These are phyloP conservation scores for Pyrus bretschneideri DNA, from an alignment of 306 rosid species.

Conservation along the genomic window DNA sequence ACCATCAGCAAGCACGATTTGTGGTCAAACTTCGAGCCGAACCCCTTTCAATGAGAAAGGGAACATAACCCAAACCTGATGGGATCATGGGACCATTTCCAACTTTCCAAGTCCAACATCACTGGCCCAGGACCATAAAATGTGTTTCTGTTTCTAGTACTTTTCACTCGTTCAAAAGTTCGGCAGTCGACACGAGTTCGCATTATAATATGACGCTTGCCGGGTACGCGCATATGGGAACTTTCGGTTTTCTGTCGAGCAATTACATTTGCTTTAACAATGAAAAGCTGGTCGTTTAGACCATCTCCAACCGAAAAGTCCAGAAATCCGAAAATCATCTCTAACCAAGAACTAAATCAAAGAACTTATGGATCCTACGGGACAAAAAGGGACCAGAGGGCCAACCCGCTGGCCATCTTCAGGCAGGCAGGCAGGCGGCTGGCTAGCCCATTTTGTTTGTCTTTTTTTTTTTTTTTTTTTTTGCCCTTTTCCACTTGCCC, in stretches of 20 bases:
- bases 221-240: not conserved
- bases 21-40: not conserved
- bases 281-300: no score
- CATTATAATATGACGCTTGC: not conserved
- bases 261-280: no score
- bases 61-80: not conserved
- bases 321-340: no score
- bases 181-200: not conserved
- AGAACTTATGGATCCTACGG: fast-evolving
- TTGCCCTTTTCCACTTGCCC: no score
- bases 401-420: no score
- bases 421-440: no score
- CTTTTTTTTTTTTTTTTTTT: no score
- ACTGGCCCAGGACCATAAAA: not conserved
- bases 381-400: fast-evolving
- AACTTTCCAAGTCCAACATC: not conserved
- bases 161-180: not conserved
- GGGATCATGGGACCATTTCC: not conserved
- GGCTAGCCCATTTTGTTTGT: no score
- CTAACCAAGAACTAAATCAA: fast-evolving
- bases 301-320: no score
- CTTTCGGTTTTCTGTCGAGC: no score
- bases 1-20: no score
- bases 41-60: not conserved
- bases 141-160: not conserved